phyloP scores from a whole-genome alignment of 768 basidiomycete species.

The Tylopilus subfusipes region DNA sequence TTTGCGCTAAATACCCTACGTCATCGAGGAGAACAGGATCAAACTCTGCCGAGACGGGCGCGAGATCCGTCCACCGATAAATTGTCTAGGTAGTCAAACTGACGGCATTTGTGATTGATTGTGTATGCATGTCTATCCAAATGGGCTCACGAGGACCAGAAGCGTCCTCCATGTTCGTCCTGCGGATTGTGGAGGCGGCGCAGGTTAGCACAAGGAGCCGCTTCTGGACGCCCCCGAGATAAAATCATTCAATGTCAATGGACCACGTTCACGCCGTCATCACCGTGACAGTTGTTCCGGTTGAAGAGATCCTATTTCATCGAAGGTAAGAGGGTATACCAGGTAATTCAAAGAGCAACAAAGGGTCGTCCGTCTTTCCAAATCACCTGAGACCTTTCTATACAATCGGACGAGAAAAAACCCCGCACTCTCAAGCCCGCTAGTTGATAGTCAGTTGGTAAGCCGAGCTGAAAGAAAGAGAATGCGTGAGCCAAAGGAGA shows the following conservation, averaged over 20 bases:
- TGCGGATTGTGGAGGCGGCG: background rate
- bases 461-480: slow-evolving; percentile 32
- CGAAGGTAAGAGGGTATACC: background rate
- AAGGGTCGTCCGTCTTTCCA: background rate
- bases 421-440: no score
- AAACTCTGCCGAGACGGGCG: background rate
- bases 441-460: slow-evolving; percentile 48
- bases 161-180: background rate
- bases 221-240: background rate
- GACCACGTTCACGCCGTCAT: background rate
- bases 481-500: background rate
- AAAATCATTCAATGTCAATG: background rate
- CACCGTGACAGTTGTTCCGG: background rate
- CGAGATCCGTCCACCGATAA: background rate
- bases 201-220: no score
- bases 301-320: no score
- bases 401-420: no score
- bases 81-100: no score
- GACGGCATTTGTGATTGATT: no score
- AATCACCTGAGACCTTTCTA: no score
- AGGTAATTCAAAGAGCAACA: background rate
- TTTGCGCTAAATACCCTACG: background rate
- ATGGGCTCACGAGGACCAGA: background rate
- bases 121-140: background rate
- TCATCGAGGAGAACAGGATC: background rate